A percentile compares a stretch with the other conserved stretches of the same genome.
Conservation (phyloP, 2,329 filamentous ascomycete genomes). For the Xylaria sp. region DNA sequence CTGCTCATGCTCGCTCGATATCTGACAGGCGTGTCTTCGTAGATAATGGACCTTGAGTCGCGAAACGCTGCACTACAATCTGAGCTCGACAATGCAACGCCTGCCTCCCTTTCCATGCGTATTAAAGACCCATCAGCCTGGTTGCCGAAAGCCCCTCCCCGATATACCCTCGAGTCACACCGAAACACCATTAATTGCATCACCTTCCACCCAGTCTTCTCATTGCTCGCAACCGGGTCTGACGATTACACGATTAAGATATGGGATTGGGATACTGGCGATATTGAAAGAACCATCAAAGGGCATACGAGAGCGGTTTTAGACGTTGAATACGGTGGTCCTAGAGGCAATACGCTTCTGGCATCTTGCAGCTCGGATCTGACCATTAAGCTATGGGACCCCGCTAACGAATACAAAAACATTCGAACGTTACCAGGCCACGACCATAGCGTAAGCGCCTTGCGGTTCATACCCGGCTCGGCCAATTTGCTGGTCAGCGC, state of each 20-base stretch:
- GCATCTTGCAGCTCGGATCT: slow-evolving; percentile 87
- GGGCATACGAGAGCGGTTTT: slow-evolving; percentile 88
- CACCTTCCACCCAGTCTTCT: slow-evolving; percentile 91
- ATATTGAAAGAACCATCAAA: slow-evolving; percentile 87
- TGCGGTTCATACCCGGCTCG: slow-evolving; percentile 80
- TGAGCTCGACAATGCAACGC: slow-evolving; percentile 84
- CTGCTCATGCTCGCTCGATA: not conserved
- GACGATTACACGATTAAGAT: slow-evolving; percentile 95
- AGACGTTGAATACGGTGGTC: slow-evolving; percentile 88
- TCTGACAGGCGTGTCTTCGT: slow-evolving; percentile 2
- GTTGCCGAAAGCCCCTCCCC: slow-evolving; percentile 79
- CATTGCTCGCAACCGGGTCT: slow-evolving; percentile 85
- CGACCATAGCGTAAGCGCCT: slow-evolving; percentile 87
- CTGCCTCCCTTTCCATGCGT: slow-evolving; percentile 71
- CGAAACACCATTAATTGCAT: slow-evolving; percentile 81
- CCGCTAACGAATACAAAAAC: slow-evolving; percentile 90
- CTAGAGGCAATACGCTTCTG: slow-evolving; percentile 76
- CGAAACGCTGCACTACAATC: slow-evolving; percentile 74
- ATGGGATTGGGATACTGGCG: slow-evolving; percentile 94
- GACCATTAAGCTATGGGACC: slow-evolving; percentile 95
- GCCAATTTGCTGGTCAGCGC: slow-evolving; percentile 87
- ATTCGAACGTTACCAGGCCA: slow-evolving; percentile 89
- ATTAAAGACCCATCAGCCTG: slow-evolving; percentile 86
- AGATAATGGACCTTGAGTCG: slow-evolving; percentile 94
- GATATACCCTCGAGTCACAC: slow-evolving; percentile 84